phyloP scores from a whole-genome alignment of 106 monocot species.

The Acorus calamus region DNA sequence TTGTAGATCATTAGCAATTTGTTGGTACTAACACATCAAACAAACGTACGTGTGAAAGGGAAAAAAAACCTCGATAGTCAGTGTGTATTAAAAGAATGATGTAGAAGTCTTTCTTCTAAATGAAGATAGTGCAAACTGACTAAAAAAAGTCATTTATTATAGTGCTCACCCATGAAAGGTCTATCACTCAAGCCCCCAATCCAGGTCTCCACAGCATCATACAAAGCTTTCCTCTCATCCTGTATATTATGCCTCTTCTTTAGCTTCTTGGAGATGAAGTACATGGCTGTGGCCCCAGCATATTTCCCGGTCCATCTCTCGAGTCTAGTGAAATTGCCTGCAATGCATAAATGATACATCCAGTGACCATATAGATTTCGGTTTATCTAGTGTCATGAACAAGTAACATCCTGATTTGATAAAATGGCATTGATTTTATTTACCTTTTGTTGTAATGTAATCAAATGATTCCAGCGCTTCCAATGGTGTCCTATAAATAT shows the following conservation, averaged over 20 bases:
- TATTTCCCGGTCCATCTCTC: background rate
- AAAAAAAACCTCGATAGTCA: too few relatives aligned
- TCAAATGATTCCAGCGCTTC: background rate
- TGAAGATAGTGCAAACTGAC: background rate
- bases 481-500: background rate
- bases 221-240: background rate
- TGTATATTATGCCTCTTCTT: background rate
- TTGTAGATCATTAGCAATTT: too few relatives aligned
- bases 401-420: too few relatives aligned
- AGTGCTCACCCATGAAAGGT: background rate
- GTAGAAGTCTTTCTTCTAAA: too few relatives aligned
- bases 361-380: background rate
- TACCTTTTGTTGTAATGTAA: background rate
- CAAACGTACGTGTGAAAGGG: too few relatives aligned
- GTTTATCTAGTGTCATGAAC: too few relatives aligned
- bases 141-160: too few relatives aligned
- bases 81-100: too few relatives aligned
- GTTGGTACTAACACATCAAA: too few relatives aligned
- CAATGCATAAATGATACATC: background rate
- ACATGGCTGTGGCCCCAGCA: background rate
- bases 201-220: background rate
- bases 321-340: background rate
- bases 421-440: background rate
- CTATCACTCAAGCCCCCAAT: background rate
- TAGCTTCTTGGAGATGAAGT: background rate